Base-by-base conservation (phyloP, 2,329 filamentous ascomycete species). In the Trichoderma semiorbis region DNA sequence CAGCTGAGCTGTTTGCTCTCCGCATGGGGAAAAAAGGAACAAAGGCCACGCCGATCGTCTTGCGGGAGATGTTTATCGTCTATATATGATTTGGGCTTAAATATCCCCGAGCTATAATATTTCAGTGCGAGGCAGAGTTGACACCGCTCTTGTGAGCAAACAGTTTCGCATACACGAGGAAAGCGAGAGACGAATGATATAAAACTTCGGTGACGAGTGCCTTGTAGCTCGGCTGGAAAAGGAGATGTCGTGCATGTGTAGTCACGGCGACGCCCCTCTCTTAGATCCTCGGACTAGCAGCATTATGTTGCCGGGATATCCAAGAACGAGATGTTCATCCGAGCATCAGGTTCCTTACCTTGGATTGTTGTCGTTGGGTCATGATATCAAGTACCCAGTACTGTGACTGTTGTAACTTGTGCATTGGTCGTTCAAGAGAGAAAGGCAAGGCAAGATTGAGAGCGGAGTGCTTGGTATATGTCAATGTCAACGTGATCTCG, bases 1-100 rank as follows among this genome's bases (percentile, higher is more conserved):
- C 66, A 50, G 39, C 66, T 69, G 28, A 62, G 66, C 66, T 69
- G 66, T 69, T 62, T 69, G 66, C 55, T 47, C 55, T 58, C 30
- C 34, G 34, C 36, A 39, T 30, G 34, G 57, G 62, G 26, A 50
- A 58, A 36, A 12, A 12, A 30, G 53, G 57, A 50, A 34, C 30
- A 24, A 69, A 62, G 21, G 28, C 57, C n/a, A 53, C n/a, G 32
- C 34, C 14, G 66, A 39, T 53, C 14, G 28, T 39, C 28, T 50
- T 26, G 11, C 34, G 14, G 28, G 34, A 14, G 16, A 10, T n/a
- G 28, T 18, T n/a, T 18, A 24, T 24, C 26, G 5, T 47, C 11
- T 21, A 16, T 18, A 7, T 18, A 43, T 43, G 39, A 39, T 18
- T 21, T 14, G 32, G 11, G 32, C 30, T 61, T 61, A 7, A 16